Percentiles rank a stretch among this genome's conserved stretches.
These are phyloP conservation scores for Puccinia horiana DNA, from an alignment of 1,284 basidiomycete genomes.

Conservation along the genomic window DNA sequence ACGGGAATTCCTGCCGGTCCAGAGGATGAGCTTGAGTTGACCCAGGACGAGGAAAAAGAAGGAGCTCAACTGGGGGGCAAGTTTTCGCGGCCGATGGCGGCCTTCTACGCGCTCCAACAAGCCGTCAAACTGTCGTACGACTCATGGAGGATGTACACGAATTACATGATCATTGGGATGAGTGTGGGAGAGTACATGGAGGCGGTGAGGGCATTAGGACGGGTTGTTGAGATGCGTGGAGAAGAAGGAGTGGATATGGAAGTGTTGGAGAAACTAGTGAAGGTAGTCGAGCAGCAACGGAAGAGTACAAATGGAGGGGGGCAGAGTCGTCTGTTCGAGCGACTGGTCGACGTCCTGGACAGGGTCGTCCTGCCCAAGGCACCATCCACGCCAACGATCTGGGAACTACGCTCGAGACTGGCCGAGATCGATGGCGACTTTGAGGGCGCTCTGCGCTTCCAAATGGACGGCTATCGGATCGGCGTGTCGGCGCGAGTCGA, in stretches of 20 bases:
- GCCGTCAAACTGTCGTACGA: conserved; percentile 81
- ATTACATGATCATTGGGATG: conserved; percentile 92
- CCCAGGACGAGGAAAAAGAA: neutral
- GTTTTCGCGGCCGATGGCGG: conserved; percentile 66
- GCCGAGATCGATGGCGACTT: conserved; percentile 69
- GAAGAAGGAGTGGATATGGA: conserved; percentile 75
- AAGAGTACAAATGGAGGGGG: conserved; percentile 51
- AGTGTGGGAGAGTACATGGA: conserved; percentile 90
- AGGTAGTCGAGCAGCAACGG: conserved; percentile 67
- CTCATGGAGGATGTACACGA: conserved; percentile 97
- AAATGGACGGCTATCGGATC: conserved; percentile 78
- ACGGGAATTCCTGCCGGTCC: neutral
- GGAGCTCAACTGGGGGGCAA: conserved; percentile 57
- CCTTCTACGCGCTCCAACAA: conserved; percentile 89
- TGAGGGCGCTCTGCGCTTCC: conserved; percentile 69
- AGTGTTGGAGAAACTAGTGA: conserved; percentile 81
- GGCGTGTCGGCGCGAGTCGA: conserved; percentile 69
- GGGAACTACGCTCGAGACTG: conserved; percentile 72
- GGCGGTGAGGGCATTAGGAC: conserved; percentile 76
- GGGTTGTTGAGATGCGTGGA: conserved; percentile 79
- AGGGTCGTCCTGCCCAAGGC: conserved; percentile 69
- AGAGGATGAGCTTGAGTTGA: conserved; percentile 7
- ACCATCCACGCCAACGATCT: conserved; percentile 65
- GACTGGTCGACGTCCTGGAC: conserved; percentile 67
- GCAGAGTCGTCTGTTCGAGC: conserved; percentile 63